Percentiles rank a stretch among this genome's conserved stretches.
Conservation (phyloP, 352 stramenopile species). For the Phytophthora nicotianae region DNA sequence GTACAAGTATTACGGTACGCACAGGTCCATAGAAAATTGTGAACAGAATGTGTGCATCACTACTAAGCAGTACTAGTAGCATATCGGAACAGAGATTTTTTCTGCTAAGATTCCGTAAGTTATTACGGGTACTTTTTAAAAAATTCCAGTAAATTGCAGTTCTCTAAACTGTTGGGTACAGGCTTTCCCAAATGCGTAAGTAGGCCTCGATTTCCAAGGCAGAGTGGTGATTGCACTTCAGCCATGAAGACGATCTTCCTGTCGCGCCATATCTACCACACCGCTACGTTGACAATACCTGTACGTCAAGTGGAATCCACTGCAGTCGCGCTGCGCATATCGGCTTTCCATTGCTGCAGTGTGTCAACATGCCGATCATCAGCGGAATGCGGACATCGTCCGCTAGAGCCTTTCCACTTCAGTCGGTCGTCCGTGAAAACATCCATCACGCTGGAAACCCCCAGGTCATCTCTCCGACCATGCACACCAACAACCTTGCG, state of each 20-base stretch:
- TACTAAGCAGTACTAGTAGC: too few relatives aligned
- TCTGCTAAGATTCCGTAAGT: too few relatives aligned
- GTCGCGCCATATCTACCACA: conserved; percentile 18
- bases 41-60: too few relatives aligned
- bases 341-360: conserved; percentile 27
- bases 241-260: not conserved
- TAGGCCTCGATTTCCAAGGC: not conserved
- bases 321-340: not conserved
- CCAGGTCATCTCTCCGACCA: not conserved
- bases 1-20: too few relatives aligned
- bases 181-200: too few relatives aligned
- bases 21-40: too few relatives aligned
- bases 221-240: not conserved
- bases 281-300: conserved; percentile 19
- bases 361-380: conserved; percentile 7
- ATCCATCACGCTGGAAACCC: conserved; percentile 3
- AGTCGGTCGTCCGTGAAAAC: conserved; percentile 3
- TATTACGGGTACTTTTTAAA: too few relatives aligned
- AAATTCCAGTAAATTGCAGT: too few relatives aligned
- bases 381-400: conserved; percentile 8
- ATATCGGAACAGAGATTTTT: too few relatives aligned
- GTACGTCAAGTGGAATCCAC: conserved; percentile 11
- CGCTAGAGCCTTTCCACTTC: conserved; percentile 12
- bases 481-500: too few relatives aligned
- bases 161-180: too few relatives aligned